phyloP scores from a whole-genome alignment of 2,329 filamentous ascomycete genomes.

The Calonectria pseudoturangicola region DNA sequence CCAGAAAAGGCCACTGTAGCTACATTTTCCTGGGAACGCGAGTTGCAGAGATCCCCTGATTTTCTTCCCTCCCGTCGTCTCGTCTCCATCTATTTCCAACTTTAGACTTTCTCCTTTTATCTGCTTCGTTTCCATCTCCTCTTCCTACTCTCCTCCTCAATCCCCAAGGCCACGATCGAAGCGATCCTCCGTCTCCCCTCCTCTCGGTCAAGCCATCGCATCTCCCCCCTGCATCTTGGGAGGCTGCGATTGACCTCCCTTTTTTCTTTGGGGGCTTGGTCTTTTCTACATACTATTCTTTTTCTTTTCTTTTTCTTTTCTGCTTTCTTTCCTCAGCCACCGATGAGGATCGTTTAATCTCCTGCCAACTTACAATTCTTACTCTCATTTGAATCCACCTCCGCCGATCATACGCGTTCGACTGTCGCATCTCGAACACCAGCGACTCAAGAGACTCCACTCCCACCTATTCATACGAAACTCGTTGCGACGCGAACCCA shows the following conservation, averaged over 20 bases:
- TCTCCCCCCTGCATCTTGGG: constrained; percentile 43
- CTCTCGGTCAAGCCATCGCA: constrained; percentile 27
- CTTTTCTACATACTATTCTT: constrained; percentile 40
- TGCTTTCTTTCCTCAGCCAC: constrained; percentile 40
- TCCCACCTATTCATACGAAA: constrained; percentile 13
- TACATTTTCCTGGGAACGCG: constrained; percentile 58
- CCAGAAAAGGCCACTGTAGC: constrained; percentile 62
- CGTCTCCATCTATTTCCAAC: constrained; percentile 28
- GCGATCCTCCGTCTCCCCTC: constrained; percentile 32
- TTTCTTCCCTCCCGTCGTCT: constrained; percentile 43
- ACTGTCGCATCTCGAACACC: constrained; percentile 33
- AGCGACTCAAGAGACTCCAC: constrained; percentile 39
- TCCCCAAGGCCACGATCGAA: constrained; percentile 34
- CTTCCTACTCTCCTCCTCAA: constrained; percentile 43
- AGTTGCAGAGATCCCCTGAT: constrained; percentile 50
- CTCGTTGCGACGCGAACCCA: constrained; percentile 43
- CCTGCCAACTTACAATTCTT: constrained; percentile 41
- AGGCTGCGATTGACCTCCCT: constrained; percentile 46
- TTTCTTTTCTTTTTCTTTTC: constrained; percentile 37
- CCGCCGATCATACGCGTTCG: constrained; percentile 31
- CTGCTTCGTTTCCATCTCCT: constrained; percentile 46
- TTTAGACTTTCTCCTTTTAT: constrained; percentile 40
- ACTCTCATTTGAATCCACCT: constrained; percentile 40
- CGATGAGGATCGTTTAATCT: constrained; percentile 53
- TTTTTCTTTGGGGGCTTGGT: constrained; percentile 40